Percentiles rank a stretch among this genome's conserved stretches.
These are phyloP conservation scores for Pestalotiopsis fici DNA, from an alignment of 2,329 filamentous ascomycete species.

Conservation along the genomic window DNA sequence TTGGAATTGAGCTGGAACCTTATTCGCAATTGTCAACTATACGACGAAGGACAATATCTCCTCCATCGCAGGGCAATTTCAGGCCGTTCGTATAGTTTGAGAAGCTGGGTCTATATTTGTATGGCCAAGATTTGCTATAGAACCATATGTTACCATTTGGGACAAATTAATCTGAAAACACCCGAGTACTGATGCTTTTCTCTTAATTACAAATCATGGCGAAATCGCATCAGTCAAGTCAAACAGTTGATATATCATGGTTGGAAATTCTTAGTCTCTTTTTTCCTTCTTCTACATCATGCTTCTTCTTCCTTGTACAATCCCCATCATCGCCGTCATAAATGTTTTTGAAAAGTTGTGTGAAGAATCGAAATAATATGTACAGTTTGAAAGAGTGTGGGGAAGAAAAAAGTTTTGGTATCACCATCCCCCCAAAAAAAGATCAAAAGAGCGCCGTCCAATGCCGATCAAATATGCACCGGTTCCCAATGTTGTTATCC, in stretches of 20 bases:
- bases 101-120: no score
- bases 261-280: no score
- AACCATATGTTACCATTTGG: no score
- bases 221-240: no score
- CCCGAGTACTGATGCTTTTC: no score
- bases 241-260: no score
- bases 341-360: background rate
- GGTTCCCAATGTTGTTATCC: background rate
- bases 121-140: no score
- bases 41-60: background rate
- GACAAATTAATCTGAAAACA: no score
- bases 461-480: background rate
- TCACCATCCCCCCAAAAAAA: background rate
- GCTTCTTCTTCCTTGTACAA: background rate
- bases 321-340: background rate
- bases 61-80: no score
- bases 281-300: background rate
- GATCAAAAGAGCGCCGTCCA: background rate
- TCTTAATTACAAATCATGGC: no score
- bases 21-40: background rate
- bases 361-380: background rate
- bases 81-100: no score
- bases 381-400: background rate
- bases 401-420: background rate
- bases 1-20: background rate